phyloP scores from a whole-genome alignment of 1,139 yeast species.

The Pichia sp. region DNA sequence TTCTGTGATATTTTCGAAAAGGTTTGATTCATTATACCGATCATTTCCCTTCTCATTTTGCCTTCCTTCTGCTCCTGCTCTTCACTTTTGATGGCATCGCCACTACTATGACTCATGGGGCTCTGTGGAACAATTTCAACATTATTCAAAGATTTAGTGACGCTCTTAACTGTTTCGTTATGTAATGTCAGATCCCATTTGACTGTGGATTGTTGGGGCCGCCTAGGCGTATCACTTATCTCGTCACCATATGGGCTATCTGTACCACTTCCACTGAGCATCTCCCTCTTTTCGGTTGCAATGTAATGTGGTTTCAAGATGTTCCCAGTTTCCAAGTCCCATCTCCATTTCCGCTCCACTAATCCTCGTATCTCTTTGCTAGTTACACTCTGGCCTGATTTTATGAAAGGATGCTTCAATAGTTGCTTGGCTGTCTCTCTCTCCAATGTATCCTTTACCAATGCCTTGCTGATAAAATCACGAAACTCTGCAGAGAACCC shows the following conservation, averaged over 20 bases:
- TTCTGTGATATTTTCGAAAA: conserved; percentile 26
- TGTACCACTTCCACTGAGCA: neutral
- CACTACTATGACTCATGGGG: conserved; percentile 6
- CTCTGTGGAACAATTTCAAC: conserved; percentile 15
- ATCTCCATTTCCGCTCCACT: conserved; percentile 23
- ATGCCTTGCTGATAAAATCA: conserved; percentile 42
- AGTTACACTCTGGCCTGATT: conserved; percentile 17
- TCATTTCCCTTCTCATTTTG: conserved; percentile 20
- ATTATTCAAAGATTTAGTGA: conserved; percentile 7
- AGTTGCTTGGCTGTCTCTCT: conserved; percentile 37
- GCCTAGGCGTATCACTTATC: neutral
- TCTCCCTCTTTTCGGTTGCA: conserved; percentile 15
- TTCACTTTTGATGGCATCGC: neutral
- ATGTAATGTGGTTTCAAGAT: conserved; percentile 19
- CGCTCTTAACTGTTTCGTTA: conserved; percentile 7
- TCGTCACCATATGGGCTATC: neutral
- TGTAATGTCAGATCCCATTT: conserved; percentile 11
- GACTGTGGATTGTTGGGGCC: conserved; percentile 1
- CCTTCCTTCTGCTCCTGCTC: conserved; percentile 11
- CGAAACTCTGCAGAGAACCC: conserved; percentile 31
- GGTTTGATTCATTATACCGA: conserved; percentile 26
- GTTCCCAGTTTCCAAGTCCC: conserved; percentile 27
- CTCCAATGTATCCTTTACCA: conserved; percentile 37
- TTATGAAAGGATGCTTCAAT: conserved; percentile 38
- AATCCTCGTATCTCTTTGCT: conserved; percentile 16